phyloP scores from a whole-genome alignment of 257 asterid genomes.

The Jacaranda mimosifolia region DNA sequence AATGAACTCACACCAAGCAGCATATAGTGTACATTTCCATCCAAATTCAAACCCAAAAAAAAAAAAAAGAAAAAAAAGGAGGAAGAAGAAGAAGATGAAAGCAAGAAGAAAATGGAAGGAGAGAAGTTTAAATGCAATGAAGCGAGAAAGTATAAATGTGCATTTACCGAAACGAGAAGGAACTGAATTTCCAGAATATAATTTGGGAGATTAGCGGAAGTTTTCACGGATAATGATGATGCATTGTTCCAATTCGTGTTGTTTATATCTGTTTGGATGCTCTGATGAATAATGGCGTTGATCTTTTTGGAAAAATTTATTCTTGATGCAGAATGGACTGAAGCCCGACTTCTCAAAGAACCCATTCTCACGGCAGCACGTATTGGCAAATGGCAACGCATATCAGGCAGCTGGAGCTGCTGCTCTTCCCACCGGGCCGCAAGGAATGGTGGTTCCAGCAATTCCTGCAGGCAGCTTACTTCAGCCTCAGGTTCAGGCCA shows the following conservation, averaged over 20 bases:
- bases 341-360: conserved; percentile 72
- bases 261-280: neutral
- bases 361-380: conserved; percentile 77
- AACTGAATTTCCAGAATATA: neutral
- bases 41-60: neutral
- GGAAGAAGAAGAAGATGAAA: no score
- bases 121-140: neutral
- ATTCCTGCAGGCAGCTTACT: conserved; percentile 28
- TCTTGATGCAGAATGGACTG: conserved; percentile 71
- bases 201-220: neutral
- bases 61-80: neutral
- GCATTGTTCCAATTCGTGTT: neutral
- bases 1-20: no score
- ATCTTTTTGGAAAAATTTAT: conserved; percentile 27
- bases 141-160: neutral
- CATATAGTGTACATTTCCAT: no score
- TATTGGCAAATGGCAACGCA: conserved; percentile 40
- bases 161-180: neutral
- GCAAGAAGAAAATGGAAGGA: neutral
- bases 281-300: conserved; percentile 20
- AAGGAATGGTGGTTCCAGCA: conserved; percentile 23
- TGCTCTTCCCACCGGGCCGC: conserved; percentile 32
- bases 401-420: conserved; percentile 36
- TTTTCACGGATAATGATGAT: neutral
- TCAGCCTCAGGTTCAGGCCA: conserved; percentile 44